Evolutionary conservation across 768 basidiomycete species (phyloP), one percentile per base, ranked within the genome.

Genomic region (Roridomyces roridus): DNA sequence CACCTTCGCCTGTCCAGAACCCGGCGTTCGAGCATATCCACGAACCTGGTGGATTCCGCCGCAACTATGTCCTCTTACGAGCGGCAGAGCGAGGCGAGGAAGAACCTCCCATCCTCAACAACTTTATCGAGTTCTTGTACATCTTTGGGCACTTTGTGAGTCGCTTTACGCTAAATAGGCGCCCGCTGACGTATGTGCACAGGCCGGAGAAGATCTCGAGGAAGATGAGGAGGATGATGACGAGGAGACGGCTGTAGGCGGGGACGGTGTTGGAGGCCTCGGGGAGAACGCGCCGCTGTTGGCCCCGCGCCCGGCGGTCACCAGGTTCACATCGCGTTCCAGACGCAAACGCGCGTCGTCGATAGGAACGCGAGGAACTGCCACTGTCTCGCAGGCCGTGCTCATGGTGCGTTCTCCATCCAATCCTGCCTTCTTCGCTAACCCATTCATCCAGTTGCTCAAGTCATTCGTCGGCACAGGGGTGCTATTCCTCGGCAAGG

Each of bases 381-480:
- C 96, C 7, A 92, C 90, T 3, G 89, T 95, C 12, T 84, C 88
- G 2, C 93, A 98, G 73, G 96, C 96, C 20, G 86, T 95, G 8
- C 76, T 98, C 43, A 98, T 98, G 95, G 94, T 92, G 65, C 36
- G 84, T 69, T 18, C 37, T 24, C 21, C 11, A 29, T 43, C 9
- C 29, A 15, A 2, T 46, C 25, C 23, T 28, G 29, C 26, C 17
- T 36, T 57, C 35, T 11, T 63, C n/a, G n/a, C n/a, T n/a, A n/a
- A n/a, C n/a, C n/a, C n/a, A n/a, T n/a, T n/a, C n/a, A n/a, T n/a
- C n/a, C n/a, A 96, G 93, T 74, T 98, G 51, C 75, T 97, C 55
- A 98, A 98, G 74, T 86, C 91, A 1, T 98, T 98, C 65, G 87
- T 98, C 43, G 96, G 96, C 20, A 98, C 96, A 14, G 96, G 96